Base-by-base conservation (phyloP, 1,284 basidiomycete species). In the Rhodotorula sp. region DNA sequence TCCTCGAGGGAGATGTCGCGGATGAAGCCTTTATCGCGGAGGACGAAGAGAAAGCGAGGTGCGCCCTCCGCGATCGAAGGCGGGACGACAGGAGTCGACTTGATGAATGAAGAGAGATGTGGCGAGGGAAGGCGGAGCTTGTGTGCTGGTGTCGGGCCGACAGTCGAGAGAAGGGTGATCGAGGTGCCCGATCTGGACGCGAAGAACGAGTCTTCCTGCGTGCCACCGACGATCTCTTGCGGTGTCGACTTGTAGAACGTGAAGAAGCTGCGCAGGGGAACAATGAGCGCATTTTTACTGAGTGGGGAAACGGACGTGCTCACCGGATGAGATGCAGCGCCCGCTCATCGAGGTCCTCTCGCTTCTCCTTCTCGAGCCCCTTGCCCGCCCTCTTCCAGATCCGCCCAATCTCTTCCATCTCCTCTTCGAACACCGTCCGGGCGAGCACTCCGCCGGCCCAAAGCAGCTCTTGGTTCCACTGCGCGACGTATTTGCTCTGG, bases 191-290 rank as follows among this genome's bases (percentile, higher is more conserved):
- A 77, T 61, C 78, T 78, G 71, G 89, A 91, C 1, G 83, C 81
- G 78, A 96, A 98, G 81, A 98, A 98, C 2, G 89, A 87, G 0
- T 84, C 82, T 79, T 94, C 90, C 68, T 96, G 84, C 18, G 87
- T 80, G n/a, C 82, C 82, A 0, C 91, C 88, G n/a, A 99, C 91
- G 59, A 91, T 86, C 1, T 87, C 80, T 0, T 92, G 93, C 0
- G 95, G 96, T 0, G 94, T 94, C 0, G 94, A 94, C 1, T 85
- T 81, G 72, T 88, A 85, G 80, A 92, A 96, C 2, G 89, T 89
- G 83, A 97, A 93, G 82, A 98, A 93, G 34, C 71, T 69, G 67
- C n/a, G 13, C 13, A 16, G 26, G 11, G 10, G 22, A 26, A 28
- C 3, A 18, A 9, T 63, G 30, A 50, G 46, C 2, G 18, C 1